Evolutionary conservation across 805 yeast genomes (phyloP), one percentile per base, ranked within the genome.

Genomic region (Lipomyces starkeyi): DNA sequence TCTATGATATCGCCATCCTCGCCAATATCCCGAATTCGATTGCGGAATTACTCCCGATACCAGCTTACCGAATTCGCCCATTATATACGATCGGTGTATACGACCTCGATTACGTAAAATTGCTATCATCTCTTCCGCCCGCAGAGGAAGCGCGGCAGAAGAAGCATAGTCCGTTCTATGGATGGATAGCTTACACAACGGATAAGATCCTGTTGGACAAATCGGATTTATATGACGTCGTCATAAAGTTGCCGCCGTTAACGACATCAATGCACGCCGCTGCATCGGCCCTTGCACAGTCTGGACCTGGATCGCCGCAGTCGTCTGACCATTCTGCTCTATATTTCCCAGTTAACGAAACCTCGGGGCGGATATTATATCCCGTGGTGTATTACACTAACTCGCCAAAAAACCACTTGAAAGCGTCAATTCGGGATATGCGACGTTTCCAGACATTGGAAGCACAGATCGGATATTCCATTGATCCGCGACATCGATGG

Each of bases 21-120:
- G 84, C 91, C 0, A 79, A 88, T 2, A 81, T 90, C 3, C 94
- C 95, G 0, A 80, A 83, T 62, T 89, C 87, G 57, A 77, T 86
- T 17, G 74, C 78, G 4, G 76, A 78, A 47, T 73, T 76, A 37
- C 71, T 82, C 29, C 79, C 79, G 37, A 74, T 78, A 14, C 57
- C 69, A 58, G 69, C 68, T 20, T 67, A 61, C 37, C 59, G 71
- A 29, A 64, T 69, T 14, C 63, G 72, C 7, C 71, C 72, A 17
- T 57, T 69, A 25, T 69, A 63, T 43, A 47, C 72, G 4, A 63
- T 69, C 32, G 72, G 72, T 11, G 32, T 67, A 5, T 63, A 61
- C 49, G 72, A 69, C 54, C 14, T 69, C 3, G 72, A 69, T 20
- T 67, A 67, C 32, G 22, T 69, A 20, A 54, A n/a, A 32, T 63